phyloP scores from a whole-genome alignment of 306 rosid genomes.

The Boehmeria nivea region DNA sequence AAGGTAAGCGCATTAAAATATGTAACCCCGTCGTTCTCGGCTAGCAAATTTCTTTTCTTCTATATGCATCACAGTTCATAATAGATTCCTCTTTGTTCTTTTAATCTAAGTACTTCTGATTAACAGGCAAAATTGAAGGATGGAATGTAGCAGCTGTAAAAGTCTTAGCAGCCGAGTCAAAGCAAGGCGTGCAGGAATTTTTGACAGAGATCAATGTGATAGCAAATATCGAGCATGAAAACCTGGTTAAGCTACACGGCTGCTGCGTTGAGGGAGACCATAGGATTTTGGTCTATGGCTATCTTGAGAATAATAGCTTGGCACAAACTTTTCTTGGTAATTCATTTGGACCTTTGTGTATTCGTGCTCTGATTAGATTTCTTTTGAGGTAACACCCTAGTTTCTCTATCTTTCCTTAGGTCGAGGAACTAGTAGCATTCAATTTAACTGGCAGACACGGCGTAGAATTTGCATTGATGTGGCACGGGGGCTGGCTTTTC shows the following conservation, averaged over 20 bases:
- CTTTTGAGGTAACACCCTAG: neutral
- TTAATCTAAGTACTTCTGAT: neutral
- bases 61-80: no score
- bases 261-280: slow-evolving; percentile 66
- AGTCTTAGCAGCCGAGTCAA: slow-evolving; percentile 64
- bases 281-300: slow-evolving; percentile 79
- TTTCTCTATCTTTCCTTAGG: slow-evolving; percentile 33
- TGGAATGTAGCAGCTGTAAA: slow-evolving; percentile 62
- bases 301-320: slow-evolving; percentile 79
- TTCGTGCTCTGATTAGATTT: slow-evolving; percentile 11
- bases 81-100: no score
- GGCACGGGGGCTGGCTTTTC: slow-evolving; percentile 67
- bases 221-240: slow-evolving; percentile 57
- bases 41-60: slow-evolving; percentile 7
- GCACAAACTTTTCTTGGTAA: slow-evolving; percentile 68
- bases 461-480: slow-evolving; percentile 64
- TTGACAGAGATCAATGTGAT: slow-evolving; percentile 82
- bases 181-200: slow-evolving; percentile 62
- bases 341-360: slow-evolving; percentile 3
- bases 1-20: slow-evolving; percentile 42
- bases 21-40: slow-evolving; percentile 8
- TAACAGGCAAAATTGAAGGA: slow-evolving; percentile 55
- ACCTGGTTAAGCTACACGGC: slow-evolving; percentile 70
- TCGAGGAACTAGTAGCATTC: slow-evolving; percentile 45
- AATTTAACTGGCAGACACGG: slow-evolving; percentile 51